A percentile compares a stretch with the other conserved stretches of the same genome.
These are phyloP conservation scores for Rhynchosporium secalis DNA, from an alignment of 2,329 filamentous ascomycete genomes.

Conservation along the genomic window DNA sequence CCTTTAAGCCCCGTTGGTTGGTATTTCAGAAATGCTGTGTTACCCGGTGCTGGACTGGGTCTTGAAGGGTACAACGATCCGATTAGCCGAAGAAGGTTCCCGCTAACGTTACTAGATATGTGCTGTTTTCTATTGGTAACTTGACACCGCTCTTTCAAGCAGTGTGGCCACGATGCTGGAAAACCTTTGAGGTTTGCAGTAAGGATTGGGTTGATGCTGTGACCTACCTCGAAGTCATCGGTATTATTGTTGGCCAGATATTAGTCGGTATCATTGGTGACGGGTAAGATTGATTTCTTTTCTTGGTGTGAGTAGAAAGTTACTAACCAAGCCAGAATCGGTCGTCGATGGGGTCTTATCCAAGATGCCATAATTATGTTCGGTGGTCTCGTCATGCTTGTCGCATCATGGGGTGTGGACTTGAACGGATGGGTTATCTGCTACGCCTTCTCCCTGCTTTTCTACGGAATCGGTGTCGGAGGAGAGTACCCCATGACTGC, in stretches of 20 bases:
- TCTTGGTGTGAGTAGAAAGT: background rate
- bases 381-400: conserved; percentile 86
- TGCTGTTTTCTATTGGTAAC: conserved; percentile 96
- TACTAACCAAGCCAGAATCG: conserved; percentile 58
- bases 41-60: conserved; percentile 88
- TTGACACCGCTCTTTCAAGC: conserved; percentile 77
- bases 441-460: conserved; percentile 92
- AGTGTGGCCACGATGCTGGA: conserved; percentile 80
- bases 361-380: conserved; percentile 97
- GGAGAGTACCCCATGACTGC: conserved; percentile 97
- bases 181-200: conserved; percentile 62
- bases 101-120: conserved; percentile 60
- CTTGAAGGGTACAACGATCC: conserved; percentile 66
- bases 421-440: conserved; percentile 96
- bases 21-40: conserved; percentile 88
- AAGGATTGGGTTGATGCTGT: conserved; percentile 80
- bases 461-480: conserved; percentile 76
- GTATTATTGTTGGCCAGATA: conserved; percentile 93
- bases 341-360: conserved; percentile 91
- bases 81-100: background rate
- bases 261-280: conserved; percentile 79
- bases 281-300: conserved; percentile 47
- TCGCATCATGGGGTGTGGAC: conserved; percentile 82
- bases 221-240: conserved; percentile 88
- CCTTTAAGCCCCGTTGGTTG: conserved; percentile 79